These are phyloP conservation scores for Ceratocystis destructans DNA, from an alignment of 2,329 filamentous ascomycete species.

Conservation along the genomic window DNA sequence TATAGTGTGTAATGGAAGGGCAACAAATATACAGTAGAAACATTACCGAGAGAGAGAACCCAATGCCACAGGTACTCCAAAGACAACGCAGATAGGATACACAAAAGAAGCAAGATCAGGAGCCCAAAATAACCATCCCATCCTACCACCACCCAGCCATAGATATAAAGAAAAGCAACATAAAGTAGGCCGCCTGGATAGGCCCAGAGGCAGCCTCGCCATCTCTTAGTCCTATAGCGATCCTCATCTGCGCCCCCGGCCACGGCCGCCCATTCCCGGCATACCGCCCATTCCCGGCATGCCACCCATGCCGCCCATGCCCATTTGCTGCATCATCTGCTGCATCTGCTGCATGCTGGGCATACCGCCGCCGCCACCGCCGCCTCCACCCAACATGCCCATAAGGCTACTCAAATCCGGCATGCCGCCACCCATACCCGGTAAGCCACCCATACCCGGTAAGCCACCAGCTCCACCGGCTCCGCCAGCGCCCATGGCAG, in stretches of 20 bases:
- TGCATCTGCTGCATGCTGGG: slow-evolving; percentile 66
- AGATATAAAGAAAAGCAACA: neutral
- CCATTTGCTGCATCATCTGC: slow-evolving; percentile 64
- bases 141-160: neutral
- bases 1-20: neutral
- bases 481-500: slow-evolving; percentile 74
- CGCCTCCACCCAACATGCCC: slow-evolving; percentile 75
- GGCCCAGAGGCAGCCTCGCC: no score
- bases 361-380: slow-evolving; percentile 49
- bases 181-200: no score
- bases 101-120: slow-evolving; percentile 2
- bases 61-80: neutral
- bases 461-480: slow-evolving; percentile 46
- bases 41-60: neutral
- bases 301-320: slow-evolving; percentile 37
- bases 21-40: slow-evolving; percentile 7
- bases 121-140: neutral
- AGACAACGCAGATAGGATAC: slow-evolving; percentile 3
- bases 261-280: slow-evolving; percentile 21
- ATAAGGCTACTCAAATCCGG: slow-evolving; percentile 75
- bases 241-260: slow-evolving; percentile 13
- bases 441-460: slow-evolving; percentile 64
- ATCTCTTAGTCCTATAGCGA: neutral
- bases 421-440: slow-evolving; percentile 58
- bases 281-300: slow-evolving; percentile 26